Percentiles rank a stretch among this genome's conserved stretches.
These are phyloP conservation scores for Lycium barbarum DNA, from an alignment of 257 asterid species.

Conservation along the genomic window DNA sequence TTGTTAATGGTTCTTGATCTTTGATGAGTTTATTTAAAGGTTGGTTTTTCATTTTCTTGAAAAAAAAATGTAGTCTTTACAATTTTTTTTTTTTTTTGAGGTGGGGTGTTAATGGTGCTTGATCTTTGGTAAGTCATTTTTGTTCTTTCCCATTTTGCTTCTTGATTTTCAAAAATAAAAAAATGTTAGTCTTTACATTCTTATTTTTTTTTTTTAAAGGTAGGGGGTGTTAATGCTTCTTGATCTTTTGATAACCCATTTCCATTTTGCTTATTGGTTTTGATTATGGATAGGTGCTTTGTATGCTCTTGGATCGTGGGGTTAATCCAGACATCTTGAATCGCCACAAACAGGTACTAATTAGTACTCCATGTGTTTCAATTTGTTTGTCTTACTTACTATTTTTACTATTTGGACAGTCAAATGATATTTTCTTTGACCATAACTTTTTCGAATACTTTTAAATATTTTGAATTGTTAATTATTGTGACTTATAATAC, in stretches of 20 bases:
- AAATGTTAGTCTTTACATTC: constrained; percentile 9
- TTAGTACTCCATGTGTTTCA: no score
- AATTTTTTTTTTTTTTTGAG: background rate
- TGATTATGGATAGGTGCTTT: constrained; percentile 59
- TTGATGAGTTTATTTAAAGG: background rate
- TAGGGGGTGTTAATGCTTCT: background rate
- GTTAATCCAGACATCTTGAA: constrained; percentile 71
- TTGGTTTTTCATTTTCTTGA: no score
- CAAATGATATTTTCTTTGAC: no score
- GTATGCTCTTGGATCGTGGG: constrained; percentile 70
- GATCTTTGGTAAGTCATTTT: constrained; percentile 4
- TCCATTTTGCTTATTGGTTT: constrained; percentile 12
- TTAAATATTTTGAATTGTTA: no score
- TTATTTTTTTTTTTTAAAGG: background rate
- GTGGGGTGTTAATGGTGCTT: background rate
- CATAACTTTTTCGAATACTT: no score
- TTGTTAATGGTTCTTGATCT: background rate
- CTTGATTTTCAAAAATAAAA: background rate
- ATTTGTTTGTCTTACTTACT: no score
- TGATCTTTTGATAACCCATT: constrained; percentile 29
- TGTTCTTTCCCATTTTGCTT: background rate
- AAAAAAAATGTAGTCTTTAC: background rate
- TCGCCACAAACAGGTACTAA: constrained; percentile 76
- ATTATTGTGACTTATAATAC: no score
- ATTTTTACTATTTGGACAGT: no score